These are phyloP conservation scores for Lentinula edodes DNA, from an alignment of 768 basidiomycete genomes.

Conservation along the genomic window DNA sequence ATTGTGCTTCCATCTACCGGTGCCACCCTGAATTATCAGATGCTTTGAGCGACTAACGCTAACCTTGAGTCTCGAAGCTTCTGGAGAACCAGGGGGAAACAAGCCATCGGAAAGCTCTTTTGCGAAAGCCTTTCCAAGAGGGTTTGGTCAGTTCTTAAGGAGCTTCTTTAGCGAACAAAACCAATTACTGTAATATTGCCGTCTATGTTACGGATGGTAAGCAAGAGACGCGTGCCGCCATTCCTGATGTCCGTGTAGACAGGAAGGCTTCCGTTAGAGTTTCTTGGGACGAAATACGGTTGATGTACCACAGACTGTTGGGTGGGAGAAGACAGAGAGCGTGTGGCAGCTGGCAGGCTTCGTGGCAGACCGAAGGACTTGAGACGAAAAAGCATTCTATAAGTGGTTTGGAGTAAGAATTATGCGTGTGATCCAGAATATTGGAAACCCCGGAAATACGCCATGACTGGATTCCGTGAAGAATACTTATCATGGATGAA, in stretches of 20 bases:
- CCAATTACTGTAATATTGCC: constrained; percentile 52
- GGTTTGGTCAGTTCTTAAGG: constrained; percentile 10
- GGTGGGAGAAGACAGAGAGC: constrained; percentile 9
- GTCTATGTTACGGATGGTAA: constrained; percentile 64
- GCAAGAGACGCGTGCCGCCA: constrained; percentile 49
- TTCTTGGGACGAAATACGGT: constrained; percentile 62
- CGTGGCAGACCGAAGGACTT: constrained; percentile 8
- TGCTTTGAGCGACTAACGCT: constrained; percentile 43
- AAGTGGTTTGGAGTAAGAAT: background rate
- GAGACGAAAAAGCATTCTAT: background rate
- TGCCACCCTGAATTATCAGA: constrained; percentile 53
- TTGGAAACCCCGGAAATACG: background rate
- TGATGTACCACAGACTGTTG: constrained; percentile 15
- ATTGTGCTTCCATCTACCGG: constrained; percentile 47
- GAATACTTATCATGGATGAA: background rate
- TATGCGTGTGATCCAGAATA: background rate
- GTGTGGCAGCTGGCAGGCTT: constrained; percentile 11
- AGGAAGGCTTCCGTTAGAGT: constrained; percentile 60
- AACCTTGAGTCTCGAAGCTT: constrained; percentile 45
- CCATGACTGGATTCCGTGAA: background rate
- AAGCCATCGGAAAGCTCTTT: constrained; percentile 49
- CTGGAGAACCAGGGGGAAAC: constrained; percentile 40
- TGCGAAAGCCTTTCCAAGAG: constrained; percentile 44
- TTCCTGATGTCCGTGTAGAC: constrained; percentile 75
- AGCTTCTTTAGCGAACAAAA: background rate